Evolutionary conservation across 495 filamentous ascomycete species (phyloP).

Genomic region (Daldinia bambusicola): DNA sequence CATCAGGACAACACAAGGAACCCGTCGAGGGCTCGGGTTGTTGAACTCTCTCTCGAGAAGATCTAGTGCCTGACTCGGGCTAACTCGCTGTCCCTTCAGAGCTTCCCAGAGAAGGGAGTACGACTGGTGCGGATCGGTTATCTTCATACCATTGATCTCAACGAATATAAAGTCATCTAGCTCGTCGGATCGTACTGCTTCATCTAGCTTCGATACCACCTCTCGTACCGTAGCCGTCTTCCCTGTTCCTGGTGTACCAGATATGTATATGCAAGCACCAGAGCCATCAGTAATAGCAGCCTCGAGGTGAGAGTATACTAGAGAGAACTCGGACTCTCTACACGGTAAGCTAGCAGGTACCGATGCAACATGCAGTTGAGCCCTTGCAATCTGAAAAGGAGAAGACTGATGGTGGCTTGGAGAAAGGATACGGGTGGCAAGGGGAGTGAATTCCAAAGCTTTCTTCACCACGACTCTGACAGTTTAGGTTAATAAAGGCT

Average conservation of each 20-base stretch:
- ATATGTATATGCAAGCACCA: conserved; percentile 98
- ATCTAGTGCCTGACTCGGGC: conserved; percentile 88
- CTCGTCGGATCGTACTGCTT: conserved; percentile 85
- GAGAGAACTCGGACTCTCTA: conserved; percentile 88
- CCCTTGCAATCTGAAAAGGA: conserved; percentile 91
- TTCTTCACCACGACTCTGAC: conserved; percentile 83
- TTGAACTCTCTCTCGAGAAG: conserved; percentile 92
- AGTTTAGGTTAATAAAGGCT: conserved; percentile 74
- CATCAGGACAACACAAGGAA: conserved; percentile 98
- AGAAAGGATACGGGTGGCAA: conserved; percentile 86
- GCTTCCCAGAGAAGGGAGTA: conserved; percentile 98
- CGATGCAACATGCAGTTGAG: conserved; percentile 89
- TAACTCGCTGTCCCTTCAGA: conserved; percentile 90
- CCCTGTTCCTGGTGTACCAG: conserved; percentile 98
- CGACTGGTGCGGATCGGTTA: conserved; percentile 96
- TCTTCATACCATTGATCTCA: conserved; percentile 99
- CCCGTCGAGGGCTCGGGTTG: conserved; percentile 85
- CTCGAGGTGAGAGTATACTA: conserved; percentile 92
- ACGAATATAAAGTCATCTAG: conserved; percentile 99
- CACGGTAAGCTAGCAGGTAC: conserved; percentile 91
- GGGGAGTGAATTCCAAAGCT: conserved; percentile 91
- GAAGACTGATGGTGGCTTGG: conserved; percentile 80
- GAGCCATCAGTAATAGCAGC: conserved; percentile 93
- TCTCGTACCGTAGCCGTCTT: conserved; percentile 98
- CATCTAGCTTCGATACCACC: conserved; percentile 88